Evolutionary conservation across 2,329 filamentous ascomycete genomes (phyloP), one percentile per base, ranked within the genome.

Genomic region (Pseudogymnoascus sp.): DNA sequence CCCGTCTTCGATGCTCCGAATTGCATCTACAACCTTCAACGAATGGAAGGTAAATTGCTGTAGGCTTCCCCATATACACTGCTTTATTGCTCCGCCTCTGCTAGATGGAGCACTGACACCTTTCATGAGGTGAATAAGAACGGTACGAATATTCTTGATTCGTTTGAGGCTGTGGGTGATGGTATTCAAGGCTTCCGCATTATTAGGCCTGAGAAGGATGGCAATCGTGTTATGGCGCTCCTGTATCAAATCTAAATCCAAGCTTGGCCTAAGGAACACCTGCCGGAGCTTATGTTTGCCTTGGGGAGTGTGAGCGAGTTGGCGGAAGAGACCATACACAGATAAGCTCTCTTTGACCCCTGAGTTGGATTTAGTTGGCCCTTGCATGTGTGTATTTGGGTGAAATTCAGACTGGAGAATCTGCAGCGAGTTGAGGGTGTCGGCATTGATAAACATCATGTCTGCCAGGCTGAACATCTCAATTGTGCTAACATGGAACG

Each of bases 371-470:
- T 79, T 83, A 6, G 81, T 83, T 2, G 86, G 84, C 0, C 89
- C 89, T 75, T 89, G 88, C 68, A 88, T 89, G 66, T 93, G 89
- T 59, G 84, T 87, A 70, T 91, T 92, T 4, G 91, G 93, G 73
- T 96, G 91, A 10, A 84, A 84, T 72, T 97, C 93, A 1, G 89
- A 86, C 62, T 89, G 88, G 26, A 96, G 80, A 28, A 99, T 90
- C 70, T 97, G 93, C 7, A 99, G 81, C 1, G 92, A 92, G 12
- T 85, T 76, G 43, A 98, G 78, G 0, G 93, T 90, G 71, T 97
- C 91, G 2, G 83, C 78, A 68, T 91, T 95, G 68, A 97, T 80
- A 70, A 95, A 91, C 86, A 93, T 91, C 60, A 78, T 78, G 62
- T 80, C 73, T 38, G 76, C 74, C 24, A 96, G 77, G 33, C 82